phyloP scores from a whole-genome alignment of 1,284 basidiomycete genomes.

The Malassezia globosa region DNA sequence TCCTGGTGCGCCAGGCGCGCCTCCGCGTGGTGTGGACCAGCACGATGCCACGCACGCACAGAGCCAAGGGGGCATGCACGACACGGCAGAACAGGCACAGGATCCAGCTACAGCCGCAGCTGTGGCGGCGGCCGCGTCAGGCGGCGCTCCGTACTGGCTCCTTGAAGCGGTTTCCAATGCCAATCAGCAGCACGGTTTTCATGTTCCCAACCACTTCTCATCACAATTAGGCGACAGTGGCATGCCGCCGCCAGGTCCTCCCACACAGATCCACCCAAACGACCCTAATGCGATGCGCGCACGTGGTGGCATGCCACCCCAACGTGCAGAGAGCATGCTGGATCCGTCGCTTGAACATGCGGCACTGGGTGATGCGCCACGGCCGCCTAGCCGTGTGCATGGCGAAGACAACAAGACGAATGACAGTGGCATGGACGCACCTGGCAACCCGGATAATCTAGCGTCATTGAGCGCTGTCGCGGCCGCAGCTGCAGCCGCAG shows the following conservation, averaged over 20 bases:
- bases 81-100: slow-evolving; percentile 10
- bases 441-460: slow-evolving; percentile 21
- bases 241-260: not conserved
- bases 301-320: not conserved
- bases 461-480: slow-evolving; percentile 32
- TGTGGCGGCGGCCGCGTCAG: slow-evolving; percentile 15
- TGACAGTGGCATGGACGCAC: slow-evolving; percentile 2
- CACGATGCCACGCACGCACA: slow-evolving; percentile 9
- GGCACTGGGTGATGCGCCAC: slow-evolving; percentile 8
- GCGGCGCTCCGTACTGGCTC: slow-evolving; percentile 18
- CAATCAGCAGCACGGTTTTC: slow-evolving; percentile 16
- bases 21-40: slow-evolving; percentile 5
- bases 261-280: slow-evolving; percentile 5
- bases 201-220: slow-evolving; percentile 13
- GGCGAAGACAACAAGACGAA: not conserved
- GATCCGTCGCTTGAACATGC: slow-evolving; percentile 22
- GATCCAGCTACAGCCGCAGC: slow-evolving; percentile 16
- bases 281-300: slow-evolving; percentile 1
- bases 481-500: slow-evolving; percentile 27
- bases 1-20: not conserved
- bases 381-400: not conserved
- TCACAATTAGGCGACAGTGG: slow-evolving; percentile 12
- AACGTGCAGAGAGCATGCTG: slow-evolving; percentile 15
- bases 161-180: slow-evolving; percentile 18
- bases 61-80: slow-evolving; percentile 3